Conservation (phyloP, 2,329 filamentous ascomycete genomes). For the Fusarium begoniae region DNA sequence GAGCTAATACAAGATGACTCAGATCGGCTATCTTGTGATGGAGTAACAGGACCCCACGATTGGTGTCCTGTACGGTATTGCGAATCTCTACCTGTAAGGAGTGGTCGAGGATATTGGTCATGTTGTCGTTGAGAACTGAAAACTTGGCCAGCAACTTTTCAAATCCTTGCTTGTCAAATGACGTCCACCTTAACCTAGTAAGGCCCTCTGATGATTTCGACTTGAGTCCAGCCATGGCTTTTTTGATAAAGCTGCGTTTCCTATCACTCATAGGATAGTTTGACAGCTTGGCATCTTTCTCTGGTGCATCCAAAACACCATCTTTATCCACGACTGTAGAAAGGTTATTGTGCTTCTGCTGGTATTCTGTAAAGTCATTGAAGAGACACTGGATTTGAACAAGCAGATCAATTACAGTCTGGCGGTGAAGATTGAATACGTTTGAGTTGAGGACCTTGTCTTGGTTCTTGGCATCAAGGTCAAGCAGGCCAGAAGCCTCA, state of each 20-base stretch:
- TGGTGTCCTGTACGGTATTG: conserved; percentile 58
- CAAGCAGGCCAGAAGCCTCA: conserved; percentile 58
- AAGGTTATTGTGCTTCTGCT: conserved; percentile 51
- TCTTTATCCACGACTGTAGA: conserved; percentile 48
- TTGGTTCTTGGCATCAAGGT: conserved; percentile 53
- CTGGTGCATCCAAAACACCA: conserved; percentile 48
- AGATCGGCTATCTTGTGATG: conserved; percentile 58
- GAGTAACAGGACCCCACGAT: conserved; percentile 57
- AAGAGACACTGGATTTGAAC: conserved; percentile 59
- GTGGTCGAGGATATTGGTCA: conserved; percentile 58
- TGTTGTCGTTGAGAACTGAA: conserved; percentile 56
- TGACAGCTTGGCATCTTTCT: conserved; percentile 55
- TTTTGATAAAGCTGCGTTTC: conserved; percentile 55
- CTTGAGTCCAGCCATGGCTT: conserved; percentile 52
- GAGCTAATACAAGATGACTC: conserved; percentile 56
- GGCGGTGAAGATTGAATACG: conserved; percentile 58
- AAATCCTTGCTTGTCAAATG: conserved; percentile 58
- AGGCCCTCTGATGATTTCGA: conserved; percentile 48
- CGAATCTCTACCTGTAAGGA: conserved; percentile 58
- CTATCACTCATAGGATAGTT: conserved; percentile 55
- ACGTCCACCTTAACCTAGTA: conserved; percentile 54
- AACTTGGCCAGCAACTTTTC: conserved; percentile 56
- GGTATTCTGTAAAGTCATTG: conserved; percentile 56
- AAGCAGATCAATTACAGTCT: conserved; percentile 59
- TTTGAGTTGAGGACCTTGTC: conserved; percentile 57